Evolutionary conservation across 441 rosid species (phyloP), one percentile per base, ranked within the genome.

Genomic region (Bocquillonia castaneifolia): DNA sequence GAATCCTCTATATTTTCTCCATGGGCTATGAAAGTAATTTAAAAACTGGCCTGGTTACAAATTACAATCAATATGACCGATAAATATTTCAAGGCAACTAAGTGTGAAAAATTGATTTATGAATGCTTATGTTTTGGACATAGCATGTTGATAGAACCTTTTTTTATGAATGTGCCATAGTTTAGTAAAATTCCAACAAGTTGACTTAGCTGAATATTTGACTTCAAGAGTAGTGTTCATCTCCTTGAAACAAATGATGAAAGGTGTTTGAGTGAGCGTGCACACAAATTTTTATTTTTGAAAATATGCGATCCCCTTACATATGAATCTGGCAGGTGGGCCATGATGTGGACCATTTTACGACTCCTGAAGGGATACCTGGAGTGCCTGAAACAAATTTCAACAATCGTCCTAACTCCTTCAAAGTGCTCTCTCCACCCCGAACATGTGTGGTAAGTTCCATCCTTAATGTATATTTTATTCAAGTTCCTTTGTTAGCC

Each of bases 341-440:
- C 28, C 93, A 86, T 50, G 85, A 81, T 66, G 82, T 53, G 26
- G 91, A 87, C 69, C 96, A 90, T 80, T 90, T 90, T 77, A 85
- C 93, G 36, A 67, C 80, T 69, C 93, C 91, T 2, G 93, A 88
- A 83, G 91, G 96, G 44, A 77, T 80, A 64, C 96, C 96, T 3
- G 96, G 93, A 66, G 86, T 79, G 58, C 88, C 91, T 12, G 93
- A 90, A 76, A 90, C 93, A 48, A 90, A 88, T 78, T 90, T 90
- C 84, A 90, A 88, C 68, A 81, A 86, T 66, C 91, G 93, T 68
- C 93, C 96, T 25, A 86, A 90, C 80, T 88, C 96, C 63, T 83
- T 90, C 78, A 82, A 81, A 82, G 83, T 86, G 42, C 86, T 88
- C 34, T 88, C 86, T 1, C 91, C 93, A 8, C 47, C 96, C 72